These are phyloP conservation scores for Citrus sinensis DNA, from an alignment of 345 rosid species.

Conservation along the genomic window DVS_A1.0 CM039169.1:31281001-31281500, in stretches of 20 bases:
- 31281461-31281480: constrained; percentile 40
- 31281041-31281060: constrained; percentile 19
- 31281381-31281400: constrained; percentile 97
- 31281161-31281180: constrained; percentile 98
- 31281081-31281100: constrained; percentile 96
- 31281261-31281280: background rate
- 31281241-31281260: background rate
- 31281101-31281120: constrained; percentile 99
- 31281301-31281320: constrained; percentile 44
- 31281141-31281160: constrained; percentile 96
- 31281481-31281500: background rate
- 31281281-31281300: background rate
- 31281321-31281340: constrained; percentile 87
- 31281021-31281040: background rate
- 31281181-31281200: constrained; percentile 89
- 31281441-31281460: constrained; percentile 50
- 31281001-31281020: background rate
- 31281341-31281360: constrained; percentile 98
- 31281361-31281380: constrained; percentile 89
- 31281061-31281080: constrained; percentile 83
- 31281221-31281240: background rate
- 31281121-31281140: constrained; percentile 81
- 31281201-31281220: background rate
- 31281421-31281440: constrained; percentile 83
- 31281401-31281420: constrained; percentile 97